A percentile compares a stretch with the other conserved stretches of the same genome.
These are phyloP conservation scores for Solanum peruvianum DNA, from an alignment of 257 asterid species.

Conservation along the genomic window DNA sequence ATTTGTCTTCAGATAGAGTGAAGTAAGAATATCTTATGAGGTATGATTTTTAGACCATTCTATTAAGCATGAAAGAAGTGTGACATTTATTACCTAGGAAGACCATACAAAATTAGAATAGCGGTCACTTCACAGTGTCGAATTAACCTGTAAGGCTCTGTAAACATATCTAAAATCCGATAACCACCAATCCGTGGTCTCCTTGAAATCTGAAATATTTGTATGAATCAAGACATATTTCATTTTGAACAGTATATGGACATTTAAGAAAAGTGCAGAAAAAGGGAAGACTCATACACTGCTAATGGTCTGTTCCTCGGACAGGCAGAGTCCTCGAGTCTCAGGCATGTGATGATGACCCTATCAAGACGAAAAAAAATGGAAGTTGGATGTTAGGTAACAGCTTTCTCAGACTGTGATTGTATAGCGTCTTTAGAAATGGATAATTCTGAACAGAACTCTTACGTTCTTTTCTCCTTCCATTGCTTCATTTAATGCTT, in stretches of 20 bases:
- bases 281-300: constrained; percentile 34
- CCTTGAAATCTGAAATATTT: constrained; percentile 51
- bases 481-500: constrained; percentile 95
- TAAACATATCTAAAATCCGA: constrained; percentile 82
- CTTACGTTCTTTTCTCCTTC: constrained; percentile 90
- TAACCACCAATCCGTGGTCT: constrained; percentile 82
- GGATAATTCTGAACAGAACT: not conserved
- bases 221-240: not conserved
- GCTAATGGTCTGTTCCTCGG: constrained; percentile 89
- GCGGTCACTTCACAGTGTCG: constrained; percentile 95
- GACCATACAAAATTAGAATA: constrained; percentile 85
- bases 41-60: not conserved
- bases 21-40: not conserved
- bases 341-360: constrained; percentile 89
- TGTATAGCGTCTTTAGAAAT: not conserved
- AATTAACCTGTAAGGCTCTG: constrained; percentile 72
- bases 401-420: not conserved
- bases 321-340: constrained; percentile 93
- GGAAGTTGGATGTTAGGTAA: not conserved
- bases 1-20: not conserved
- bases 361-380: constrained; percentile 17
- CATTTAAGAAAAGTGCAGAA: not conserved
- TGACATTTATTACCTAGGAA: constrained; percentile 60
- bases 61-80: not conserved
- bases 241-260: not conserved